Base-by-base conservation (phyloP, 2,329 filamentous ascomycete genomes). In the Curvularia spicifera region DNA sequence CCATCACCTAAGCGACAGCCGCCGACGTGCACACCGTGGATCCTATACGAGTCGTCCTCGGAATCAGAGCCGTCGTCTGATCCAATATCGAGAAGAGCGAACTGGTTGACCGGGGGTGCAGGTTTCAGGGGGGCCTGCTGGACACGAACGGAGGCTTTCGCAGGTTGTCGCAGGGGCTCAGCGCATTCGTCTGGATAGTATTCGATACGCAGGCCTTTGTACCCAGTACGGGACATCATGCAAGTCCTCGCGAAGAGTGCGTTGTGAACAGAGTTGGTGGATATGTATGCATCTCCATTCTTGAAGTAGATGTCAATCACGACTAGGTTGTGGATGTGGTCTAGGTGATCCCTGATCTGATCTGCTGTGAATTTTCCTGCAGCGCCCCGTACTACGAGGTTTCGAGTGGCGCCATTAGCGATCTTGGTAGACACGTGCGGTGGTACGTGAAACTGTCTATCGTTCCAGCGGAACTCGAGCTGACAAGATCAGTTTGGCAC, bases 291-390 rank as follows among this genome's bases (percentile, higher is more conserved):
- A 73, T 87, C 85, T 4, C 82, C 81, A 18, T 82, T 79, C 2
- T 78, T 75, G 73, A 90, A 89, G 50, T 64, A 62, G 44, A 95
- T 78, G 43, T 84, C 84, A 68, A 95, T 81, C 10, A 96, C 84
- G 22, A 89, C 80, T 1, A 96, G 82, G 61, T 91, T 91, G 78
- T 94, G 88, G 59, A 96, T 94, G 72, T 96, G 91, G 24, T 93
- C 89, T 37, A 95, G 82, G 67, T 96, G 90, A 4, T 88, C 83
- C 10, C 89, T 86, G 62, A 96, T 86, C 15, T 78, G 77, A 7
- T 84, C 78, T 64, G 88, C 88, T 0, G 87, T 91, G 64, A 90
- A 52, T 79, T 83, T 52, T 78, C 78, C 65, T 81, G 66, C 61
- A 18, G 84, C 85, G 9, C 83, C 83, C 56, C 84, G 84, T 42